Conservation (phyloP, 148 eudicot species). For the Fagopyrum tataricum region DNA sequence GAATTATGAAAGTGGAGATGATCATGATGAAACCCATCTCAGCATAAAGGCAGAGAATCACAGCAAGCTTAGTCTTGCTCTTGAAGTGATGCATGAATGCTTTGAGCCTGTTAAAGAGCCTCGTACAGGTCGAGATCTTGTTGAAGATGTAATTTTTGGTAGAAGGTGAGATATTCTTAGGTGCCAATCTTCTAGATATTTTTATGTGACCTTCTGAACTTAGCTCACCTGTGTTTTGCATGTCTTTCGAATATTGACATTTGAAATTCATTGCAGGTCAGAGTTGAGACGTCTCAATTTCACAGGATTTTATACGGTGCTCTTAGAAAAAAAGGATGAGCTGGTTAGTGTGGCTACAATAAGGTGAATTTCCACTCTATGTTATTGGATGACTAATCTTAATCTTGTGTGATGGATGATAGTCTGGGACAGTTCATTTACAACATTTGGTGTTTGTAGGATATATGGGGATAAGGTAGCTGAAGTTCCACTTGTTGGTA, state of each 20-base stretch:
- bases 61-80: conserved; percentile 66
- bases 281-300: conserved; percentile 77
- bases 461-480: conserved; percentile 76
- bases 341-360: conserved; percentile 75
- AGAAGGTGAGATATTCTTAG: conserved; percentile 41
- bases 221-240: conserved; percentile 16
- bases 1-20: conserved; percentile 17
- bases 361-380: conserved; percentile 41
- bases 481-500: conserved; percentile 97
- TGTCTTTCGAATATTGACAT: background rate
- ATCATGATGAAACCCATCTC: conserved; percentile 23
- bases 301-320: conserved; percentile 66
- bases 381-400: background rate
- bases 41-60: conserved; percentile 37
- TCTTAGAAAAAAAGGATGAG: conserved; percentile 91
- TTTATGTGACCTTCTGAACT: conserved; percentile 47
- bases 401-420: background rate
- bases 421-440: background rate
- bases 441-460: conserved; percentile 28
- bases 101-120: conserved; percentile 83
- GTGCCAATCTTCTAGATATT: conserved; percentile 10
- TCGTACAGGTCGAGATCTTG: conserved; percentile 59
- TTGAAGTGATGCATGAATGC: conserved; percentile 89
- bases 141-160: conserved; percentile 77
- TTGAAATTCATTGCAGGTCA: conserved; percentile 42